Conservation (phyloP, 495 filamentous ascomycete species). For the Aspergillus baeticus region DNA sequence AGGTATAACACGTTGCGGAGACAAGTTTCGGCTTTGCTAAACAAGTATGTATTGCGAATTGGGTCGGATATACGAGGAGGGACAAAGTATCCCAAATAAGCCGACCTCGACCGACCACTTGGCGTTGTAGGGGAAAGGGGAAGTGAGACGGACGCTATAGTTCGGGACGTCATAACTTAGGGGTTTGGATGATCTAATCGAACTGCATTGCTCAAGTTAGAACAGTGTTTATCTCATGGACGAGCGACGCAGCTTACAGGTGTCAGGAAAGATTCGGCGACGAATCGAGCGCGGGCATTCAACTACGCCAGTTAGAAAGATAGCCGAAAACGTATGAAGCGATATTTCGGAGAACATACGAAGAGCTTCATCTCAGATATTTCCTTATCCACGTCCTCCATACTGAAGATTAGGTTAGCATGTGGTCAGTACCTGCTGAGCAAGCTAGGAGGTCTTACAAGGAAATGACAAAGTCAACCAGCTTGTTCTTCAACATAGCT, state of each 20-base stretch:
- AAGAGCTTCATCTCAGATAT: conserved; percentile 99
- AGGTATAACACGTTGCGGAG: too few species aligned
- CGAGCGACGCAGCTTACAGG: conserved; percentile 59
- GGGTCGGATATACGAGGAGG: background rate
- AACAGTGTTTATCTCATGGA: background rate
- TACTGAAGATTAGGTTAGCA: conserved; percentile 75
- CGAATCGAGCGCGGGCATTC: conserved; percentile 95
- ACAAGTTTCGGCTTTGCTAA: too few species aligned
- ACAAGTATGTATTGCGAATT: background rate
- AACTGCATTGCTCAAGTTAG: conserved; percentile 28
- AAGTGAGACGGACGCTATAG: background rate
- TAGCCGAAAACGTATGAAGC: conserved; percentile 10
- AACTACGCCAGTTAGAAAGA: conserved; percentile 55
- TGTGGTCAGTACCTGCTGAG: too few species aligned
- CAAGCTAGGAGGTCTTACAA: too few species aligned
- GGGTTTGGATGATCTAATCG: conserved; percentile 27
- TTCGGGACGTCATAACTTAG: background rate
- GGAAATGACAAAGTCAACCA: conserved; percentile 72
- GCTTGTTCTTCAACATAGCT: conserved; percentile 95
- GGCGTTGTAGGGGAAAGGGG: background rate
- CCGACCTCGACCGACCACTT: background rate
- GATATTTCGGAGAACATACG: conserved; percentile 54
- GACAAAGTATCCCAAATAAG: background rate
- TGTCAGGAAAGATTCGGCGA: conserved; percentile 96
- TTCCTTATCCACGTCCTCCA: conserved; percentile 99